These are phyloP conservation scores for Cucurbita moschata DNA, from an alignment of 306 rosid species.

Conservation along the genomic window DNA sequence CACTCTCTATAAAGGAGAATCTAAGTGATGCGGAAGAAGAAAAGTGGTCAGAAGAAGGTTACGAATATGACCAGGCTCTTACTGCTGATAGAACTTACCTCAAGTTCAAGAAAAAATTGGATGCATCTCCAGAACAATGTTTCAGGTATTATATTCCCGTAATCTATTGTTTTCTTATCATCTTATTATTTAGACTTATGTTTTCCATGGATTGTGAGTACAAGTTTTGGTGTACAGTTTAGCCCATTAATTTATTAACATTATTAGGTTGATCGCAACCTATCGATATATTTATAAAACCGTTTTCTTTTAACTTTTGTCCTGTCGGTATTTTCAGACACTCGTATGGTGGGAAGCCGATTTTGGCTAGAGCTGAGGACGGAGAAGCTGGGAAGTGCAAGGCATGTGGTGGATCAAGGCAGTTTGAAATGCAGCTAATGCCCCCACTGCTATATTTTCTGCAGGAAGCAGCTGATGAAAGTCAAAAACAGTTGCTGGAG, in stretches of 20 bases:
- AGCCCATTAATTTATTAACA: not conserved
- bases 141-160: slow-evolving; percentile 38
- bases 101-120: slow-evolving; percentile 75
- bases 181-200: not conserved
- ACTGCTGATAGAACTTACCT: slow-evolving; percentile 73
- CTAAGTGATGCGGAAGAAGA: slow-evolving; percentile 31
- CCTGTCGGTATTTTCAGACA: slow-evolving; percentile 29
- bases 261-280: not conserved
- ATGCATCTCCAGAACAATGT: slow-evolving; percentile 74
- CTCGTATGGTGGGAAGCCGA: slow-evolving; percentile 56
- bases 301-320: not conserved
- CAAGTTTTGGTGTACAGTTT: not conserved
- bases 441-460: slow-evolving; percentile 66
- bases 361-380: slow-evolving; percentile 40
- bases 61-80: slow-evolving; percentile 81
- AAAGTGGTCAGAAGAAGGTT: slow-evolving; percentile 55
- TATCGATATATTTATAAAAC: not conserved
- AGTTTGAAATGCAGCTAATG: slow-evolving; percentile 83
- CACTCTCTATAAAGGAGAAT: slow-evolving; percentile 46
- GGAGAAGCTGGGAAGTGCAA: slow-evolving; percentile 48
- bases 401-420: slow-evolving; percentile 58
- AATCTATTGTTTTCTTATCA: not conserved
- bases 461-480: slow-evolving; percentile 46
- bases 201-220: not conserved
- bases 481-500: slow-evolving; percentile 29